These are phyloP conservation scores for Marasmius sp. DNA, from an alignment of 1,284 basidiomycete genomes.

Conservation along the genomic window DNA sequence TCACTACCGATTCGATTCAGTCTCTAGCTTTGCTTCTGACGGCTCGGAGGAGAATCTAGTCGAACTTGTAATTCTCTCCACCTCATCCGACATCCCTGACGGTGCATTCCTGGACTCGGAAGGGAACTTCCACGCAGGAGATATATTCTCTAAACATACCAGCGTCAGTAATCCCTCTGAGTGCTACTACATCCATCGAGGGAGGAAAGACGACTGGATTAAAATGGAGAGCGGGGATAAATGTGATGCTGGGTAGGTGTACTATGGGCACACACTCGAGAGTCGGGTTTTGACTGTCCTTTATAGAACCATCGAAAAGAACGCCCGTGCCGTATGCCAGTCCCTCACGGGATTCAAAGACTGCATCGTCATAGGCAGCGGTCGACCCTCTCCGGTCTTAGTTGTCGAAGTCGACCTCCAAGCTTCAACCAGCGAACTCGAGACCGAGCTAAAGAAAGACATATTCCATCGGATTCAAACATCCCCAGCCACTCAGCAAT, in stretches of 20 bases:
- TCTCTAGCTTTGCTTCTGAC: background rate
- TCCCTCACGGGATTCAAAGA: slow-evolving; percentile 45
- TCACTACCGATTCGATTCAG: background rate
- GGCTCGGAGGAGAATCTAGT: slow-evolving; percentile 7
- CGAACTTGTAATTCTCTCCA: slow-evolving; percentile 26
- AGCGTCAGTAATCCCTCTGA: background rate
- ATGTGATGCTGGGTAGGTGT: slow-evolving; percentile 26
- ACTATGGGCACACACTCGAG: background rate
- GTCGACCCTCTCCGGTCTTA: slow-evolving; percentile 60
- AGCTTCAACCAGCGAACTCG: slow-evolving; percentile 10
- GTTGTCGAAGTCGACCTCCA: slow-evolving; percentile 51
- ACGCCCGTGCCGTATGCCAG: slow-evolving; percentile 52
- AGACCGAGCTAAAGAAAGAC: background rate
- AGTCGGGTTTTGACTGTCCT: background rate
- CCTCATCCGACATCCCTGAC: slow-evolving; percentile 26
- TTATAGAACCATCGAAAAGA: slow-evolving; percentile 64
- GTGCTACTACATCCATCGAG: slow-evolving; percentile 25
- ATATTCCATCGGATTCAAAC: background rate
- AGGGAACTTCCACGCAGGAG: slow-evolving; percentile 26
- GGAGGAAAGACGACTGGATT: slow-evolving; percentile 29
- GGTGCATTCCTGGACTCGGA: slow-evolving; percentile 23
- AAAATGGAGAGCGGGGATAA: slow-evolving; percentile 21
- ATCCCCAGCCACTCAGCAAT: background rate
- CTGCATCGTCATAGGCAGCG: slow-evolving; percentile 64
- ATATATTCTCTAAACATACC: slow-evolving; percentile 27